These are phyloP conservation scores for Amanita phalloides DNA, from an alignment of 768 basidiomycete species.

Conservation along the genomic window DNA sequence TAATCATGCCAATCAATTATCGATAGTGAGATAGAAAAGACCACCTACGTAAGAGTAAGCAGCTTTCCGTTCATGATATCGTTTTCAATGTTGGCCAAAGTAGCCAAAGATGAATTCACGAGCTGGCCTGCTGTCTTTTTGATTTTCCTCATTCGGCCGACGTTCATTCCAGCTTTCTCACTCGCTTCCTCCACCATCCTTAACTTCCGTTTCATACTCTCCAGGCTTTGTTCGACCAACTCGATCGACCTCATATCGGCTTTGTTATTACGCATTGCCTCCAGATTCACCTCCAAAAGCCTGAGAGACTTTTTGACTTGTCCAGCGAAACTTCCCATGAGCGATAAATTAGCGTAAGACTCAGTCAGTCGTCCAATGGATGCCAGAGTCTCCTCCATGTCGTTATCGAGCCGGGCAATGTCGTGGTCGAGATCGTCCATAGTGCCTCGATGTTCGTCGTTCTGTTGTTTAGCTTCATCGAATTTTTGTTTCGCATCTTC, in stretches of 20 bases:
- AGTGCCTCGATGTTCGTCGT: not conserved
- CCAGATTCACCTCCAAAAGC: not conserved
- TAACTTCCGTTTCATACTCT: not conserved
- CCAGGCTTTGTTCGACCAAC: not conserved
- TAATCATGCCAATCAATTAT: too few species aligned
- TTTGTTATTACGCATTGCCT: not conserved
- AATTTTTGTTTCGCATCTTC: conserved; percentile 9
- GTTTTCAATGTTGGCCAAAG: too few species aligned
- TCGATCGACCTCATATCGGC: not conserved
- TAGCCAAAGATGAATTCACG: too few species aligned
- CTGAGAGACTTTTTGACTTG: not conserved
- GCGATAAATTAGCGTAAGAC: not conserved
- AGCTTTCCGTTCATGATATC: too few species aligned
- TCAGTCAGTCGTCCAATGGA: not conserved
- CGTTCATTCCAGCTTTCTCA: not conserved
- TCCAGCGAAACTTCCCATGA: conserved; percentile 1
- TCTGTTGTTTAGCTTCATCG: not conserved
- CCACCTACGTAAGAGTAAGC: too few species aligned
- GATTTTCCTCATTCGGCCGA: not conserved
- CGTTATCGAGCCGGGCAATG: not conserved
- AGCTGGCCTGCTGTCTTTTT: too few species aligned
- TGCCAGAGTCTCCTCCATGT: not conserved
- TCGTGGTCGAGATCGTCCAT: not conserved
- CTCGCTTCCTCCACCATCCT: not conserved
- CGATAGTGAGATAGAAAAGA: too few species aligned